phyloP scores from a whole-genome alignment of 1,284 basidiomycete species.

The Fomitopsis schrenkii region DNA sequence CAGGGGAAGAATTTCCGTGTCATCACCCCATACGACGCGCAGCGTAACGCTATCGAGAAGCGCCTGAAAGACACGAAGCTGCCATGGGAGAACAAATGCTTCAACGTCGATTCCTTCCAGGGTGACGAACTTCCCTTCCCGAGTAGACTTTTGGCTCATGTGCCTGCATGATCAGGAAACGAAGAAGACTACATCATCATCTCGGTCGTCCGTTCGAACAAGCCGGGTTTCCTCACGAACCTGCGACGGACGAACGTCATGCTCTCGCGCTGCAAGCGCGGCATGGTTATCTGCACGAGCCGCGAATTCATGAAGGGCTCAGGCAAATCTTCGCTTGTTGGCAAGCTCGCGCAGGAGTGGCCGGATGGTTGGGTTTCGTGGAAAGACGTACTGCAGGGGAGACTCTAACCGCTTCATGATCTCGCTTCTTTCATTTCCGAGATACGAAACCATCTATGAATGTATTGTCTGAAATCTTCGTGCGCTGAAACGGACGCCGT shows the following conservation, averaged over 20 bases:
- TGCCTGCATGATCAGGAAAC: constrained; percentile 19
- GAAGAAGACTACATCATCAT: constrained; percentile 52
- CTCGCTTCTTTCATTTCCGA: neutral
- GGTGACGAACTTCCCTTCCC: constrained; percentile 26
- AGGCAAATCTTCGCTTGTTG: constrained; percentile 6
- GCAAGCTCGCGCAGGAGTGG: constrained; percentile 15
- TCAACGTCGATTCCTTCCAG: constrained; percentile 66
- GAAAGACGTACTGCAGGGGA: neutral
- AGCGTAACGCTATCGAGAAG: constrained; percentile 48
- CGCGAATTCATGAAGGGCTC: constrained; percentile 13
- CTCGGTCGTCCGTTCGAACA: constrained; percentile 55
- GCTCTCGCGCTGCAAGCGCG: constrained; percentile 26
- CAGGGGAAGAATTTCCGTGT: constrained; percentile 46
- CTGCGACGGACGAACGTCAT: constrained; percentile 64
- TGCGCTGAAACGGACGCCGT: neutral
- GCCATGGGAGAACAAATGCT: constrained; percentile 55
- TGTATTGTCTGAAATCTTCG: neutral
- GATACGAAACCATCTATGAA: neutral
- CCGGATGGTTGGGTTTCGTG: constrained; percentile 4
- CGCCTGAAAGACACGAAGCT: constrained; percentile 41
- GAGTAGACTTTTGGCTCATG: neutral
- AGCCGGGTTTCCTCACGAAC: constrained; percentile 55
- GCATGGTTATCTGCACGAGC: constrained; percentile 22
- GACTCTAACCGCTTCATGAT: neutral
- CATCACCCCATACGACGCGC: constrained; percentile 70